These are phyloP conservation scores for Gnomoniopsis smithogilvyi DNA, from an alignment of 2,329 filamentous ascomycete genomes.

Conservation along the genomic window DNA sequence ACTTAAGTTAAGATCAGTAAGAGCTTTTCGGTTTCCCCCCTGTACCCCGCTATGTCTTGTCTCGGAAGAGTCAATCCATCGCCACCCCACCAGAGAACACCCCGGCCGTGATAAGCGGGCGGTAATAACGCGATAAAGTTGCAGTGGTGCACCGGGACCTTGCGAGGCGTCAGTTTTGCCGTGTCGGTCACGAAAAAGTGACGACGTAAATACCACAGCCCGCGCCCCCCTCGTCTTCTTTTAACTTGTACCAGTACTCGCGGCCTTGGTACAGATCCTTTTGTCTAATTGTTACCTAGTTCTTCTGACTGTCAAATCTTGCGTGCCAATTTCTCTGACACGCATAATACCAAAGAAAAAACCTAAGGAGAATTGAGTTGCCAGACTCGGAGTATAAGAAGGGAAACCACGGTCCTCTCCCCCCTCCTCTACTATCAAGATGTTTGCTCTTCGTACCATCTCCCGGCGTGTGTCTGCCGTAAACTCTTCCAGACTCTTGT, in stretches of 20 bases:
- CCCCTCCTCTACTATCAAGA: background rate
- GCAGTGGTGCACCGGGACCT: conserved; percentile 1
- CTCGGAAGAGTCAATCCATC: background rate
- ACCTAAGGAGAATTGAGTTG: background rate
- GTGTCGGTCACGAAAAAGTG: background rate
- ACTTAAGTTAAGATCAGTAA: background rate
- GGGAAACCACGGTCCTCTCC: background rate
- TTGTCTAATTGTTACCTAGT: conserved; percentile 15
- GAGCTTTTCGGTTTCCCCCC: background rate
- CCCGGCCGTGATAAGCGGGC: conserved; percentile 1
- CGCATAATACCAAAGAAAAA: background rate
- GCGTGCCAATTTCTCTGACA: background rate
- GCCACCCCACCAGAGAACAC: background rate
- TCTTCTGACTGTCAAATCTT: conserved; percentile 6
- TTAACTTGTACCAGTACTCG: conserved; percentile 9
- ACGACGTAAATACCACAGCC: conserved; percentile 13
- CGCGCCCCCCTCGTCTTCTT: background rate
- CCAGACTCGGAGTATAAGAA: conserved; percentile 8
- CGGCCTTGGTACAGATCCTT: conserved; percentile 14
- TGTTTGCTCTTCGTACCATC: conserved; percentile 18
- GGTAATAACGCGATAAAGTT: background rate
- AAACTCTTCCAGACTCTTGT: conserved; percentile 6
- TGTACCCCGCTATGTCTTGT: conserved; percentile 1
- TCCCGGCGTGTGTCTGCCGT: conserved; percentile 12
- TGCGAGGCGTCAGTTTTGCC: conserved; percentile 5